A percentile compares a stretch with the other conserved stretches of the same genome.
Conservation (phyloP, 768 basidiomycete genomes). For the Naganishia friedmannii region DNA sequence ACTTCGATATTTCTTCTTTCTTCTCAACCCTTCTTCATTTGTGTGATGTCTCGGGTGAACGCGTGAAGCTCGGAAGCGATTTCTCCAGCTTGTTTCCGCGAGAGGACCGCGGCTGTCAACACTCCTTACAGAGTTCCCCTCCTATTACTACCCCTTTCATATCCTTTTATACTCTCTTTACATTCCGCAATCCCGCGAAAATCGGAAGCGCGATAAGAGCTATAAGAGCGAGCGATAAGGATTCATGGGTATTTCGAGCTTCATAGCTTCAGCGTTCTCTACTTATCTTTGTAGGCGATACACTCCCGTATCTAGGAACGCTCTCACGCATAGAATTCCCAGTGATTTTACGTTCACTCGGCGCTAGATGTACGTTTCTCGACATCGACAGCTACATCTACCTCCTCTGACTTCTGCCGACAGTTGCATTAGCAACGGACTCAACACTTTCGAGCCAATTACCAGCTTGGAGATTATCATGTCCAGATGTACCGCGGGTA, state of each 20-base stretch:
- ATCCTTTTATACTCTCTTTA: too few species aligned
- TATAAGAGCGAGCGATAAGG: constrained; percentile 1
- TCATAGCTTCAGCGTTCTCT: not conserved
- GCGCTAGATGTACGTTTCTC: not conserved
- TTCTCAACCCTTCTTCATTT: too few species aligned
- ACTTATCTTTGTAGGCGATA: not conserved
- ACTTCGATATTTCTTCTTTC: too few species aligned
- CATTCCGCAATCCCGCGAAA: too few species aligned
- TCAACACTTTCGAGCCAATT: not conserved
- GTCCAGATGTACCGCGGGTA: not conserved
- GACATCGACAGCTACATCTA: not conserved
- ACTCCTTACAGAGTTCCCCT: too few species aligned
- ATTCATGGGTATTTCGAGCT: not conserved
- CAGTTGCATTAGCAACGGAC: not conserved
- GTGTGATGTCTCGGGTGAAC: too few species aligned
- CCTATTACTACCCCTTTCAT: too few species aligned
- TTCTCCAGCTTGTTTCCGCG: too few species aligned
- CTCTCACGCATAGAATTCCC: not conserved
- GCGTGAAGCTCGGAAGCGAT: too few species aligned
- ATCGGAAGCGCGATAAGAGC: constrained; percentile 2
- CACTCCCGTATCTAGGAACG: not conserved
- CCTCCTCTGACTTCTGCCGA: not conserved
- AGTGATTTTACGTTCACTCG: not conserved
- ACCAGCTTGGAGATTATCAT: not conserved
- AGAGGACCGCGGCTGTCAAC: too few species aligned